Conservation (phyloP, 2,329 filamentous ascomycete genomes). For the Trichoderma hamatum region DNA sequence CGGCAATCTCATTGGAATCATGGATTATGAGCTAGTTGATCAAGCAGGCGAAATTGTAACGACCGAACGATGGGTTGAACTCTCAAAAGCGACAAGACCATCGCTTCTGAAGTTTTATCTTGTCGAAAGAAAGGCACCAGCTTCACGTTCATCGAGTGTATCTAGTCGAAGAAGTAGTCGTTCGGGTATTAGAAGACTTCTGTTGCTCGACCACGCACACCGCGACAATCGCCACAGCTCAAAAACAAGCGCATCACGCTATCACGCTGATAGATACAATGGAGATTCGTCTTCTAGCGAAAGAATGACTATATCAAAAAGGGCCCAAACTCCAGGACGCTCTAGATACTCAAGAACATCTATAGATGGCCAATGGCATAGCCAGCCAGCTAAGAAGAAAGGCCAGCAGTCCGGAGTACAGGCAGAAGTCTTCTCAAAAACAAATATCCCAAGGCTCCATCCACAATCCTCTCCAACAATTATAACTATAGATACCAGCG, state of each 20-base stretch:
- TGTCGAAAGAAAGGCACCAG: neutral
- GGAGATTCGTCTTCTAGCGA: neutral
- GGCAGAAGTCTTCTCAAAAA: neutral
- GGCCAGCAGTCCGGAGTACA: neutral
- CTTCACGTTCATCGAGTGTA: slow-evolving; percentile 1
- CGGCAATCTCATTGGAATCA: neutral
- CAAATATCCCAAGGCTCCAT: no score
- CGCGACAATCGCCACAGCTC: neutral
- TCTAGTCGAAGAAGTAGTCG: neutral
- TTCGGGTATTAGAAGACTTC: neutral
- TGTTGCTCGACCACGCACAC: neutral
- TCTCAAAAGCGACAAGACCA: neutral
- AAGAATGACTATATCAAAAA: neutral
- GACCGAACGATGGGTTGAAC: neutral
- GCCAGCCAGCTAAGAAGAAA: neutral
- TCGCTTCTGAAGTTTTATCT: neutral
- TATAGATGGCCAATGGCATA: neutral
- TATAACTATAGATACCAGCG: neutral
- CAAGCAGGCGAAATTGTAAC: neutral
- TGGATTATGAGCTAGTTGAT: slow-evolving; percentile 3
- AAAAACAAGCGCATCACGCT: neutral
- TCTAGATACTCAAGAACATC: neutral
- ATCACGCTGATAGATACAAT: neutral
- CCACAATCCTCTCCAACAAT: neutral
- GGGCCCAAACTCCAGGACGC: neutral